These are phyloP conservation scores for Apiosordaria backusii DNA, from an alignment of 495 filamentous ascomycete genomes.

Conservation along the genomic window DNA sequence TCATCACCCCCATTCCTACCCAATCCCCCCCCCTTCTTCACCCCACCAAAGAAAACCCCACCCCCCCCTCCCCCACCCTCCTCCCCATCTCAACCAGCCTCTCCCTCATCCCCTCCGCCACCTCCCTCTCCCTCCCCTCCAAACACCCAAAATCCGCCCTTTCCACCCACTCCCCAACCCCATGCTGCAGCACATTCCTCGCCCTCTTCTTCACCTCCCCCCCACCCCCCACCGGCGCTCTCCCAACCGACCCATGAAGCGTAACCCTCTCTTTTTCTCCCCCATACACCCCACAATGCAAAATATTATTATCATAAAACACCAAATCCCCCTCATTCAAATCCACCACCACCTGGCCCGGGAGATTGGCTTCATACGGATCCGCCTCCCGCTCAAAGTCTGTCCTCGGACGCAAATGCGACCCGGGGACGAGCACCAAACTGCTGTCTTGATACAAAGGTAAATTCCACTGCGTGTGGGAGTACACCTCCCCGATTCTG, in stretches of 20 bases:
- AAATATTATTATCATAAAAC: conserved; percentile 86
- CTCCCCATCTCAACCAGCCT: conserved; percentile 58
- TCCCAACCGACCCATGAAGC: conserved; percentile 56
- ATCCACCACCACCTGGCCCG: conserved; percentile 58
- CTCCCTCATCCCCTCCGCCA: conserved; percentile 52
- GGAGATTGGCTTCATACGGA: conserved; percentile 54
- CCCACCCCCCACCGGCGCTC: conserved; percentile 62
- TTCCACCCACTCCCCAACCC: conserved; percentile 70
- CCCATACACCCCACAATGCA: conserved; percentile 75
- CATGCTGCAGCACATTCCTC: conserved; percentile 83
- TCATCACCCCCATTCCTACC: background rate
- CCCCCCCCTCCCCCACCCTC: conserved; percentile 45
- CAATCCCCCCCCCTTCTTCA: conserved; percentile 17
- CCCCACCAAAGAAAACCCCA: conserved; percentile 51
- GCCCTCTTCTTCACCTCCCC: conserved; percentile 53
- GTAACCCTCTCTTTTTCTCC: conserved; percentile 62
- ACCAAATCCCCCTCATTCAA: conserved; percentile 69
- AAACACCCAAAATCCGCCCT: conserved; percentile 51
- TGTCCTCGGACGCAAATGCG: conserved; percentile 63
- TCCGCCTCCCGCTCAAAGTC: conserved; percentile 58
- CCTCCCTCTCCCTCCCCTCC: conserved; percentile 49
- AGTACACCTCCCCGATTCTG: conserved; percentile 20
- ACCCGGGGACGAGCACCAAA: conserved; percentile 68
- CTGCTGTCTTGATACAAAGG: conserved; percentile 64
- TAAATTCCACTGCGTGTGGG: conserved; percentile 76